phyloP scores from a whole-genome alignment of 208 protist species.

The Crithidia brevicula region DNA sequence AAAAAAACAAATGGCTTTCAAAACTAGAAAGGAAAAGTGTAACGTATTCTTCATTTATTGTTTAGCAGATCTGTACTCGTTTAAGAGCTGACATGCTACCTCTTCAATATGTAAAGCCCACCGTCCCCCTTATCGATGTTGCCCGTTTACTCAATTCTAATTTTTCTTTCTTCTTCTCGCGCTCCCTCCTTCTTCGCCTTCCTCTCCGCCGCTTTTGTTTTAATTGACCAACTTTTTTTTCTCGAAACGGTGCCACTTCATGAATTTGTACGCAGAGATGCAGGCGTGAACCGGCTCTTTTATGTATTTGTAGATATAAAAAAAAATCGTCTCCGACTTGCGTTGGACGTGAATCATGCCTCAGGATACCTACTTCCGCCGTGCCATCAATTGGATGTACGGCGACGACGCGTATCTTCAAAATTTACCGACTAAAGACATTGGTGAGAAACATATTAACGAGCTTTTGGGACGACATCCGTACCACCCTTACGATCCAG shows the following conservation, averaged over 20 bases:
- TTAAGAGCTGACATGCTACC: too few relatives aligned
- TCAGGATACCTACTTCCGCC: constrained; percentile 82
- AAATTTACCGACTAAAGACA: constrained; percentile 52
- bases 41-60: too few relatives aligned
- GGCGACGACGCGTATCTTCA: constrained; percentile 83
- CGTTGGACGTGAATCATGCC: constrained; percentile 12
- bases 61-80: too few relatives aligned
- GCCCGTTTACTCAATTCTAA: too few relatives aligned
- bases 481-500: constrained; percentile 86
- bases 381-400: constrained; percentile 88
- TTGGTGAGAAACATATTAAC: constrained; percentile 87
- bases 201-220: neutral
- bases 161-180: neutral
- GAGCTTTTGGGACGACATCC: constrained; percentile 85
- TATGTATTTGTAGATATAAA: too few relatives aligned
- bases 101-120: too few relatives aligned
- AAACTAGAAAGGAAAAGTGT: too few relatives aligned
- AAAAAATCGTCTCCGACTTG: constrained; percentile 6
- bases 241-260: too few relatives aligned
- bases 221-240: neutral
- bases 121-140: too few relatives aligned
- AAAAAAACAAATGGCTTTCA: too few relatives aligned
- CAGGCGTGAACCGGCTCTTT: too few relatives aligned
- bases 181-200: neutral
- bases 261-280: too few relatives aligned